Base-by-base conservation (phyloP, 2,329 filamentous ascomycete species). In the Clarireedia hainanense region DNA sequence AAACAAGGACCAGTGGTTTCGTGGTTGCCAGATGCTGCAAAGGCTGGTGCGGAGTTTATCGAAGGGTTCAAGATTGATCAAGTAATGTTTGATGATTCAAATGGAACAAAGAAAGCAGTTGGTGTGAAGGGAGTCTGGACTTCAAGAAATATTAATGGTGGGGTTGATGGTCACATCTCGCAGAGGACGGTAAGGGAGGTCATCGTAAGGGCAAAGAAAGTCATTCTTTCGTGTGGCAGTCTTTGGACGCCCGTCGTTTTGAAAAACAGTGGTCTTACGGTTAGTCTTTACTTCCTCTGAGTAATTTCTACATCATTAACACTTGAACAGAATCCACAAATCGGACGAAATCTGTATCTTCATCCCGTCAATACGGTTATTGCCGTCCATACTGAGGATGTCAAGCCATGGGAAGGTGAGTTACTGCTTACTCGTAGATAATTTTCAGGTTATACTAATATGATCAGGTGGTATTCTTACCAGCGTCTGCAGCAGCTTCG, bases 1-100 rank as follows among this genome's bases (percentile, higher is more conserved):
- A 96, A 96, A 73, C 84, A 87, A 69, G 90, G 91, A 0, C 88
- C 91, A 0, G 80, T 81, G 0, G 83, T 88, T 24, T 83, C 82
- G 6, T 96, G 84, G 76, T 75, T 96, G 14, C 88, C 88, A 0
- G 89, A 91, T 63, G 91, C 92, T 2, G 86, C 85, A 1, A 78
- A 78, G 52, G 83, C 87, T 0, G 91, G 91, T 0, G 88, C 91
- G 0, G 76, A 80, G 60, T 96, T 96, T 67, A 80, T 95, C 56
- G 90, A 96, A 74, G 91, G 91, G 0, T 89, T 94, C 65, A 72
- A 83, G 20, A 88, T 84, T 0, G 80, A 88, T 12, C 79, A 79
- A 58, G 75, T 96, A 15, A 61, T 88, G 0, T 95, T 95, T 68
- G 80, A 84, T 23, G 74, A 78, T 14, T 67, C 67, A 4, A 63